Base-by-base conservation (phyloP, 352 stramenopile species). In the Paralagenidium karlingii region DNA sequence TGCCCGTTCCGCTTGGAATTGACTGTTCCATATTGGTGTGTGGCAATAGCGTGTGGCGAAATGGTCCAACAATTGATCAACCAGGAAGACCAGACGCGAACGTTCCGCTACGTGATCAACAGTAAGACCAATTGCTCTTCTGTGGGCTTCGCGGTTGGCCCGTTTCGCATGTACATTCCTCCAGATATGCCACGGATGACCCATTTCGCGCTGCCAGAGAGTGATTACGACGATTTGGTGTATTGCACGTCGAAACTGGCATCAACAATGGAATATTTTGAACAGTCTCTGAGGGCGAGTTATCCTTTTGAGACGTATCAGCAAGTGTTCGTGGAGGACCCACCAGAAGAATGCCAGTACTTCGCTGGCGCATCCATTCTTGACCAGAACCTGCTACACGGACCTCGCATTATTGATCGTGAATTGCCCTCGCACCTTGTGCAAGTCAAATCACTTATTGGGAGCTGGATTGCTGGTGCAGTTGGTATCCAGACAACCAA, bases 251-350 rank as follows among this genome's bases (percentile, higher is more conserved):
- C 66, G 11, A 83, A 76, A 40, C 49, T 85, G 22, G 57, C 76
- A 16, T 86, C 70, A 12, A 63, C 68, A 2, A 80, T 88, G 60
- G 63, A 67, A 49, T 88, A 84, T 48, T 87, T 80, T 55, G 74
- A 91, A 47, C 58, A 63, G 19, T 69, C 58, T 22, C 48, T 91
- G 26, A 80, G 77, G 20, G 52, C 60, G 13, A 60, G 60, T 46
- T 91, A 87, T 37, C 77, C 77, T 37, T 88, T 87, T 51, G 83
- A 85, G 48, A 87, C 71, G 27, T 91, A 91, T 45, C 66, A 86
- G 56, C 77, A 91, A 38, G 71, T 91, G 25, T 91, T 88, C 55
- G 71, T 91, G 4, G 74, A 91, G 39, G 77, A 91, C 34, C 64
- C 77, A 2, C 71, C 77, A 0, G 71, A 87, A 39, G 57, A 86